Base-by-base conservation (phyloP, 352 stramenopile genomes). In the Aphanomyces euteiches region DNA sequence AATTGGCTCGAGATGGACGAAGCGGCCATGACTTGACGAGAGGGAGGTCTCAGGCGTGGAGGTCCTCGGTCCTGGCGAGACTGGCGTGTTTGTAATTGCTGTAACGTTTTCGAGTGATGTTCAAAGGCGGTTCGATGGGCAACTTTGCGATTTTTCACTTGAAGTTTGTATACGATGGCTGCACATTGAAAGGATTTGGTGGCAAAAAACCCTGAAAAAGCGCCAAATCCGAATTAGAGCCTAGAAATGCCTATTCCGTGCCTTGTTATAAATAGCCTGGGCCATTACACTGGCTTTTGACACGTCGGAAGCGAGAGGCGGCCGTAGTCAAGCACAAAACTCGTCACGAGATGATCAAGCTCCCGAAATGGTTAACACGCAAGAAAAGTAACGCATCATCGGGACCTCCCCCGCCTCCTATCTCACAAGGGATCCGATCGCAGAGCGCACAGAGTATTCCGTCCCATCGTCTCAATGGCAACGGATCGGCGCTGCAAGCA, bases 331-430 rank as follows among this genome's bases (percentile, higher is more conserved):
- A 67, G 36, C 21, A 17, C 5, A n/a, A 2, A 10, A 47, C 28
- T 28, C 28, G 28, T 28, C 28, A 28, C 28, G 53, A 45, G 36
- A 70, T 70, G 64, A 54, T 61, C 43, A 70, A 70, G 64, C 53
- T 70, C 19, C 64, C 53, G 40, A 56, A 56, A 54, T 70, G 64
- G 64, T 45, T 70, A n/a, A 54, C 28, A n/a, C 64, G 64, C 36
- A 70, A 70, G 64, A 70, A 70, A 50, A 70, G 64, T 38, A 70
- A 70, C 21, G 40, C 47, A 3, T 61, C 40, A 12, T 61, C 64
- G 47, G 45, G 7, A 8, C 53, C 53, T 54, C 64, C 64, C 19
- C 47, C 47, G 41, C 34, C 47, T 4, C 64, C 43, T 15, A 12
- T 50, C 17, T 47, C 47, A n/a, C 43, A 28, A 36, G 28, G 28